Base-by-base conservation (phyloP, 768 basidiomycete species). In the Scleroderma citrinum region DNA sequence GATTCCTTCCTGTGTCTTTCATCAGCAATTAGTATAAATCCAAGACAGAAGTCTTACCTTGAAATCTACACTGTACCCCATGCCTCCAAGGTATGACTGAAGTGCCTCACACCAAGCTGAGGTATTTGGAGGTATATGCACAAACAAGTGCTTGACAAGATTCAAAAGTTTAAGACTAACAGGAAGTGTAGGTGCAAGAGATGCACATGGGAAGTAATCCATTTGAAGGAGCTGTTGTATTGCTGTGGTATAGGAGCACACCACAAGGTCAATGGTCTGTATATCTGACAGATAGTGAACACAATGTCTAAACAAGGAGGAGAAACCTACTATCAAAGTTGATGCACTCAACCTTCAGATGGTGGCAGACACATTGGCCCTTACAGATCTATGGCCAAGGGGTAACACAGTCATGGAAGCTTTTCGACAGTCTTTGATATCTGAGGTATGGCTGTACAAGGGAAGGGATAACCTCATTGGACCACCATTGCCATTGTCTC, bases 91-190 rank as follows among this genome's bases (percentile, higher is more conserved):
- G 41, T 62, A 62, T 0, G 51, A 44, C 38, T 68, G 60, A 10
- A 69, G 31, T 0, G 68, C 55, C 16, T 61, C 53, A n/a, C 60
- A 55, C 56, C 59, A 63, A 1, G 59, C 66, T 1, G 60, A 59
- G 39, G 54, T 56, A 39, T 67, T 66, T 10, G 61, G 67, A 10
- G 63, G 49, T 6, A 59, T 48, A 19, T 42, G 48, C 23, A 65
- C 38, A 49, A 66, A 69, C 0, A 70, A 50, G 7, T 52, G 34
- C 29, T 38, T 21, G 0, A 61, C 60, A 5, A 70, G 67, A 29
- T 63, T 56, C 10, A 70, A 47, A 24, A 69, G 53, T 31, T 50
- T 51, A 16, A 70, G 26, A 44, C 69, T 63, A 1, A 71, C 60
- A 12, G 65, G 68, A 3, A 71, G 50, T 10, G 61, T 58, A 7